Base-by-base conservation (phyloP, 768 basidiomycete genomes). In the Auriculariales sp. region DNA sequence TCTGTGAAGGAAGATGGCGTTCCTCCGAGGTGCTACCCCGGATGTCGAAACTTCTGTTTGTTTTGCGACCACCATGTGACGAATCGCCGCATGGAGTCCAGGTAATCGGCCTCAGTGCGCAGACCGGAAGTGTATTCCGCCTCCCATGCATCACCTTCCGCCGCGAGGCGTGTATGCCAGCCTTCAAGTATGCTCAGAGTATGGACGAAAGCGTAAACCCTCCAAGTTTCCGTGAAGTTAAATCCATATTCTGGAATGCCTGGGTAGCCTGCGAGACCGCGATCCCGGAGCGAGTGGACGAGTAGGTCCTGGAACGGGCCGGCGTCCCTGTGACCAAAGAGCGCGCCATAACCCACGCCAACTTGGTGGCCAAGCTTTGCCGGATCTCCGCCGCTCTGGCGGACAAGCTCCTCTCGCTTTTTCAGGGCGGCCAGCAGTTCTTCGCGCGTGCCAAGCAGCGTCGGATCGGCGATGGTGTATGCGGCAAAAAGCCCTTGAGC, bases 401-500 rank as follows among this genome's bases (percentile, higher is more conserved):
- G 63, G 28, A 73, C 53, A 4, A 52, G 53, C 22, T 66, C 65
- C 57, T 78, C 77, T 22, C 63, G 60, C 12, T 28, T 54, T 9
- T 66, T 66, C 35, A 78, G 64, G 31, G 70, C 67, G 17, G 50
- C 46, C 25, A 76, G 58, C 50, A 75, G 56, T 10, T 63, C 62
- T 10, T 62, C 61, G 15, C 71, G 67, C 1, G 65, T 52, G 1
- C 68, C 67, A 0, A 80, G 65, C 3, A 74, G 53, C 19, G 58
- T 58, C 3, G 66, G 62, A 46, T 73, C 64, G 2, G 66, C 63
- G 49, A 79, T 70, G 2, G 64, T 64, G 53, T 74, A 69, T 0
- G 70, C 65, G 11, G 63, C 61, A 51, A 74, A 71, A 2, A 74
- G 58, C 39, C 71, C 67, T 58, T 79, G 77, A 6, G 75, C 75